Evolutionary conservation across 2,329 filamentous ascomycete genomes (phyloP).

Genomic region (Pseudocercospora cruenta): DNA sequence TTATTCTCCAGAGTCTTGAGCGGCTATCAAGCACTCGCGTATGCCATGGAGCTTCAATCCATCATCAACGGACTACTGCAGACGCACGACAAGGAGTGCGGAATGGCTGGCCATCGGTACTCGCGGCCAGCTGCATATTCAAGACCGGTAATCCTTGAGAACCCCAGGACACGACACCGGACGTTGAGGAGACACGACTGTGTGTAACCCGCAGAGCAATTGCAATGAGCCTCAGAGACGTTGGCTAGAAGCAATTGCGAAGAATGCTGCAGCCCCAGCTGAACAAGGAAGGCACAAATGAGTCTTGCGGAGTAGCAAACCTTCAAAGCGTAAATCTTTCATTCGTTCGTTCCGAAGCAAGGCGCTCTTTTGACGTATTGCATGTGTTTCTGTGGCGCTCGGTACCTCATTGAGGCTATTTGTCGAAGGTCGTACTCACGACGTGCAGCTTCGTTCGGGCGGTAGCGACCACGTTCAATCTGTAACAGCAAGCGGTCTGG

Average conservation of each 20-base stretch:
- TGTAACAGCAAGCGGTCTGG: constrained; percentile 9
- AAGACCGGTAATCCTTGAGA: constrained; percentile 22
- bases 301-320: constrained; percentile 11
- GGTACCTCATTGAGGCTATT: constrained; percentile 3
- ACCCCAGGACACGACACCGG: neutral
- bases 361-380: constrained; percentile 6
- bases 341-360: constrained; percentile 2
- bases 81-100: constrained; percentile 23
- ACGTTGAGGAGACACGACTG: constrained; percentile 8
- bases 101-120: constrained; percentile 19
- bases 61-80: constrained; percentile 14
- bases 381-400: constrained; percentile 12
- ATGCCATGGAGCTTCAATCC: constrained; percentile 18
- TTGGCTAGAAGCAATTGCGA: constrained; percentile 2
- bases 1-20: constrained; percentile 16
- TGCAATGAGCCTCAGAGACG: neutral
- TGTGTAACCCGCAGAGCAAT: constrained; percentile 14
- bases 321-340: neutral
- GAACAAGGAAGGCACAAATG: constrained; percentile 17
- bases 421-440: constrained; percentile 5
- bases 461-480: constrained; percentile 8
- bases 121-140: constrained; percentile 16
- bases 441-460: neutral
- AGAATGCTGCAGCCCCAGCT: constrained; percentile 15
- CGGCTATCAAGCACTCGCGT: constrained; percentile 18